Percentiles rank a stretch among this genome's conserved stretches.
These are phyloP conservation scores for Hyaloscypha hepaticicola DNA, from an alignment of 495 filamentous ascomycete genomes.

Conservation along the genomic window DNA sequence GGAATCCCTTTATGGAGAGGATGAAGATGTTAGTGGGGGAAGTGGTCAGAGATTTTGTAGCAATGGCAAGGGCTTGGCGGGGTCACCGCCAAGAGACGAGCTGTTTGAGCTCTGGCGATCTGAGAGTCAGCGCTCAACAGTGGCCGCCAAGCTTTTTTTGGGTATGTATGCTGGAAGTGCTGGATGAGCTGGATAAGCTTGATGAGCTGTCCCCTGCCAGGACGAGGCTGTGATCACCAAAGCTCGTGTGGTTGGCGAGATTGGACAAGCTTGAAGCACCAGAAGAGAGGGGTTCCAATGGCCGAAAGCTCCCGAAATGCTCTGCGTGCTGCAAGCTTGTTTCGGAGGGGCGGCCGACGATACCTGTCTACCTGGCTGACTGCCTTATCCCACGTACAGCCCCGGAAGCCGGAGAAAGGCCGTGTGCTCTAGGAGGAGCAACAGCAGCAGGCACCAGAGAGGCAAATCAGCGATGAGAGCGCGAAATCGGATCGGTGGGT, in stretches of 20 bases:
- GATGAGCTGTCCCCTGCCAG: too few species aligned
- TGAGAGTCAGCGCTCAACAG: background rate
- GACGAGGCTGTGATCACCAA: background rate
- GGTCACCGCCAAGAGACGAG: background rate
- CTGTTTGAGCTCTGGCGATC: background rate
- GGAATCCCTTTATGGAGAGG: constrained; percentile 21
- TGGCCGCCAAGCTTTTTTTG: background rate
- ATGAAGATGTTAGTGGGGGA: background rate
- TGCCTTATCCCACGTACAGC: background rate
- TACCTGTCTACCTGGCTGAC: too few species aligned
- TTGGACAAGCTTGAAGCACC: background rate
- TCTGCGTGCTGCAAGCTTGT: background rate
- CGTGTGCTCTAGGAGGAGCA: background rate
- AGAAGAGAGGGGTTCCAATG: background rate
- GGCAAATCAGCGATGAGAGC: background rate
- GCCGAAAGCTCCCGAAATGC: background rate
- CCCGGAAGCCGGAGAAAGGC: background rate
- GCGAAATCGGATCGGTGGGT: background rate
- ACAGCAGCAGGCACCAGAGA: background rate
- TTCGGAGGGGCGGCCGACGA: background rate
- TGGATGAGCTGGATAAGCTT: too few species aligned
- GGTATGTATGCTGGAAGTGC: too few species aligned
- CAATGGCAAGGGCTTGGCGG: constrained; percentile 4
- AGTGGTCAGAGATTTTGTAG: background rate
- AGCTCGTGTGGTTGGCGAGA: background rate